Evolutionary conservation across 306 rosid genomes (phyloP).

Genomic region (Acmispon strigosus): DNA sequence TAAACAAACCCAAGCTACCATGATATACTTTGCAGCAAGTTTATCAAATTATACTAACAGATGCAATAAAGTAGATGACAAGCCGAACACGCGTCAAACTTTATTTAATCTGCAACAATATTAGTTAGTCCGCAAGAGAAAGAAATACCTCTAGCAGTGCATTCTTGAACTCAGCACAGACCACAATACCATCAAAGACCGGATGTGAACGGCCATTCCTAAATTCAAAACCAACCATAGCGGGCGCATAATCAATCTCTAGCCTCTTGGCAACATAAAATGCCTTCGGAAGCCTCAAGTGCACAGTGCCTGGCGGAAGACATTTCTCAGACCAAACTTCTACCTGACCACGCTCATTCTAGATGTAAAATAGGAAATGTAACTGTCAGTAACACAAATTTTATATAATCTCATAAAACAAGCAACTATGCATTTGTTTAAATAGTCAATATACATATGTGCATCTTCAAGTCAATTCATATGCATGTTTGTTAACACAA

Average conservation of each 20-base stretch:
- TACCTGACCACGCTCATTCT: conserved; percentile 90
- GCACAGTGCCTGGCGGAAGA: conserved; percentile 92
- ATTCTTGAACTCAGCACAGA: conserved; percentile 84
- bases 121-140: not conserved
- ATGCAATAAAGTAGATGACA: not conserved
- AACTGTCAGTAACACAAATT: conserved; percentile 22
- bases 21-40: not conserved
- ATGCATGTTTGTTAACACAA: not conserved
- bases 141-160: conserved; percentile 62
- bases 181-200: conserved; percentile 84
- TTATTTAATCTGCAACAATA: not conserved
- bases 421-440: not conserved
- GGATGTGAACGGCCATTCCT: conserved; percentile 82
- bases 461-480: conserved; percentile 10
- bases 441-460: not conserved
- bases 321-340: conserved; percentile 99
- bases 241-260: conserved; percentile 89
- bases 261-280: conserved; percentile 73
- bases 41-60: not conserved
- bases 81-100: not conserved
- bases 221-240: conserved; percentile 93
- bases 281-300: conserved; percentile 69
- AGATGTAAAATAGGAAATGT: conserved; percentile 17
- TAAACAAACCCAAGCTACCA: not conserved
- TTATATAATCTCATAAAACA: conserved; percentile 1